phyloP scores from a whole-genome alignment of 306 rosid species.

The Phaseolus lunatus region DNA sequence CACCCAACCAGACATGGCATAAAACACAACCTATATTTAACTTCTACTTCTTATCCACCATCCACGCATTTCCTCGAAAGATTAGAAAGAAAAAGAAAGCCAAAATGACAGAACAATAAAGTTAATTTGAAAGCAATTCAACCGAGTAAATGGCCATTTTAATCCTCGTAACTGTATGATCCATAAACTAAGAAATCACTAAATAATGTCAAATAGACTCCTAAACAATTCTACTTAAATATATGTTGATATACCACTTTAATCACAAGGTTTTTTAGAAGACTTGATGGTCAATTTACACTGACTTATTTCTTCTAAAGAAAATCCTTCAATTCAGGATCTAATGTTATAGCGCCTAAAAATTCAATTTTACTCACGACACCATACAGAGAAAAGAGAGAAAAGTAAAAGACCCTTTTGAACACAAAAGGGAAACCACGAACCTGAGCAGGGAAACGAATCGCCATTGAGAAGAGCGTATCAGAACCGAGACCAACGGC shows the following conservation, averaged over 20 bases:
- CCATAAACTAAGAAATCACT: no score
- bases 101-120: background rate
- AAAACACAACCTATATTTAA: background rate
- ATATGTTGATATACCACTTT: no score
- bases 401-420: background rate
- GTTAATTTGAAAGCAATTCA: conserved; percentile 18
- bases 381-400: background rate
- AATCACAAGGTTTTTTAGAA: no score
- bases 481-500: conserved; percentile 77
- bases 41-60: background rate
- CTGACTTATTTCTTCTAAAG: background rate
- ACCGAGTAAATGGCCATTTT: no score
- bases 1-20: background rate
- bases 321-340: background rate
- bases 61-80: background rate
- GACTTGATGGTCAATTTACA: background rate
- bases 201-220: no score
- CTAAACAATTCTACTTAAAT: no score
- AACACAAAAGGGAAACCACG: background rate
- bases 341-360: background rate
- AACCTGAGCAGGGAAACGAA: conserved; percentile 96
- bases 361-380: background rate
- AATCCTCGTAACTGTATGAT: no score
- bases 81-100: background rate
- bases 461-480: conserved; percentile 81